Base-by-base conservation (phyloP, 106 monocot genomes). In the Narthecium ossifragum region DNA sequence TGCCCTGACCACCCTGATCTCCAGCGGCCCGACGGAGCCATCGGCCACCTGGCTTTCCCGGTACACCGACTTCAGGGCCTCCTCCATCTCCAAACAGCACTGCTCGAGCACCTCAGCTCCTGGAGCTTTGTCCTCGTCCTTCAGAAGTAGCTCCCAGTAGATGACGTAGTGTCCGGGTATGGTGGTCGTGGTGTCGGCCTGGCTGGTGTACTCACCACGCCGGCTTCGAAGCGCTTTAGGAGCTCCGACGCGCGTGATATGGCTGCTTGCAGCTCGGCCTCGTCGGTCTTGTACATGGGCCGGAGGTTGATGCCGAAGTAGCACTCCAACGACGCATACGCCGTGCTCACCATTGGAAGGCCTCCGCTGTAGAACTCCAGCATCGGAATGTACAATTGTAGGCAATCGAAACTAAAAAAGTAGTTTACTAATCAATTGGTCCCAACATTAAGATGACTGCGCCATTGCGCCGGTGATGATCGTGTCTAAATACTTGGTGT, bases 301-400 rank as follows among this genome's bases (percentile, higher is more conserved):
- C 62, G 60, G 51, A 92, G 78, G 38, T 92, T 92, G 52, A 92
- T 68, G 23, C 92, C 92, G 72, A 92, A 92, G 70, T 92, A 92
- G 72, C 87, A 88, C 50, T 92, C 92, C 1, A 87, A 88, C 0
- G 92, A 92, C 5, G 92, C 92, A 64, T 92, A 92, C 92, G 88
- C 88, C 29, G 92, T 92, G 66, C 92, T 81, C 4, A 84, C 78
- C 92, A 92, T 78, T 28, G 87, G 92, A 0, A 92, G 64, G 15
- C 84, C 80, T 1, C 92, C 87, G 55, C 92, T 72, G 72, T 84
- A 84, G 69, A 72, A 92, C 56, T 88, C 71, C 9, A 88, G 80
- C 5, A 80, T 88, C 18, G 88, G 83, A 17, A 88, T 88, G 67
- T 88, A 88, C 63, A n/a, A n/a, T n/a, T n/a, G n/a, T n/a, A n/a